Base-by-base conservation (phyloP, 1,139 yeast species). In the Zygosaccharomyces pseudobailii region DNA sequence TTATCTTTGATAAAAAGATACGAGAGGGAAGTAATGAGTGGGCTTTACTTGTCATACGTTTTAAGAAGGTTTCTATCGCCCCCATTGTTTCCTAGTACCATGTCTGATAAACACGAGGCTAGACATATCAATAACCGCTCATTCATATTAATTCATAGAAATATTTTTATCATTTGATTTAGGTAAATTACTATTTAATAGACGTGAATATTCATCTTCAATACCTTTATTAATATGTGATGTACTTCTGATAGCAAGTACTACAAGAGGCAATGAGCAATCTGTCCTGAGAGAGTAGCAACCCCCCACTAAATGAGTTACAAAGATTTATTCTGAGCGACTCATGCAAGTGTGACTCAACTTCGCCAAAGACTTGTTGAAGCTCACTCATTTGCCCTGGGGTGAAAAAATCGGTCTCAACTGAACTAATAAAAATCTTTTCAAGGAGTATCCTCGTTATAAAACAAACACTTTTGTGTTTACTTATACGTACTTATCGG, bases 61-160 rank as follows among this genome's bases (percentile, higher is more conserved):
- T 22, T 21, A 45, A 46, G 23, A 33, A 30, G 22, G 36, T 24
- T 20, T 45, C 41, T 35, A 37, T 24, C 24, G 47, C 43, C 24
- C 43, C 44, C 54, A 51, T 51, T 13, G 50, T 37, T n/a, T 51
- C 49, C 7, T 45, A 41, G 6, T 7, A 47, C 52, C 6, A 49
- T 24, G 24, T 46, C 46, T 43, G 49, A 42, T 33, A 52, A 44
- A 9, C 40, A 22, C 20, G 24, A 41, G 17, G 8, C 17, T 19
- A 19, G 41, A 31, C n/a, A n/a, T n/a, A n/a, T n/a, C n/a, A n/a
- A n/a, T n/a, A n/a, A n/a, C n/a, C n/a, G n/a, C n/a, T n/a, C n/a
- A n/a, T n/a, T n/a, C n/a, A n/a, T n/a, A n/a, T n/a, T n/a, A n/a
- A n/a, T n/a, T n/a, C n/a, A n/a, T n/a, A n/a, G n/a, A n/a, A n/a